Evolutionary conservation across 306 rosid species (phyloP), one percentile per base, ranked within the genome.

Genomic region (Dalbergia oliveri): DNA sequence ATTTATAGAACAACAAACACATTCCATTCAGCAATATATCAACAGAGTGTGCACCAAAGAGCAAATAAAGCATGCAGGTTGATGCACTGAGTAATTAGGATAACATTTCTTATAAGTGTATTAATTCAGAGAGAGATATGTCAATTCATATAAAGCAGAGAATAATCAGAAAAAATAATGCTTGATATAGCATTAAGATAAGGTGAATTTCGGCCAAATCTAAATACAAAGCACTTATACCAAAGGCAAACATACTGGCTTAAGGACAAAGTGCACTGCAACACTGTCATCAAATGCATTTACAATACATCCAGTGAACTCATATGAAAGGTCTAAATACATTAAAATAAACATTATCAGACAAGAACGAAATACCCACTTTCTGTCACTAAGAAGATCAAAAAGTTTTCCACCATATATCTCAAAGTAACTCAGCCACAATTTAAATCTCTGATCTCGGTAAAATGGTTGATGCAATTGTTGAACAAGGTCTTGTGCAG

Each of bases 351-450:
- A 19, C n/a, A 33, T 13, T 2, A 54, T 54, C 60, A 54, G 21
- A 54, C 47, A 63, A 41, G 81, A 54, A 73, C 75, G 79, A 72
- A 68, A 75, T 66, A 93, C 93, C 89, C 60, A 93, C 99, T 87
- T 96, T 87, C 99, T 87, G 34, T 96, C 99, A 59, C 91, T 85
- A 69, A 96, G 99, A 88, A 96, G 98, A 87, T 96, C 99, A 87
- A 67, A 96, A 45, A 96, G 91, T 81, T 96, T 96, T 84, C 99
- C 98, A 23, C 99, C 99, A 70, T 96, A 96, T 84, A 96, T 96
- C 91, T 96, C 99, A 76, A 96, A 96, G 88, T 86, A 96, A 91
- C 99, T 96, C 77, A 96, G 99, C 99, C 99, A 96, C 91, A 96
- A 84, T 86, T 96, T 96, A 82, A 88, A 96, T 88, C 85, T 89